These are phyloP conservation scores for Ligustrum vulgare DNA, from an alignment of 257 asterid genomes.

Conservation along the genomic window DNA sequence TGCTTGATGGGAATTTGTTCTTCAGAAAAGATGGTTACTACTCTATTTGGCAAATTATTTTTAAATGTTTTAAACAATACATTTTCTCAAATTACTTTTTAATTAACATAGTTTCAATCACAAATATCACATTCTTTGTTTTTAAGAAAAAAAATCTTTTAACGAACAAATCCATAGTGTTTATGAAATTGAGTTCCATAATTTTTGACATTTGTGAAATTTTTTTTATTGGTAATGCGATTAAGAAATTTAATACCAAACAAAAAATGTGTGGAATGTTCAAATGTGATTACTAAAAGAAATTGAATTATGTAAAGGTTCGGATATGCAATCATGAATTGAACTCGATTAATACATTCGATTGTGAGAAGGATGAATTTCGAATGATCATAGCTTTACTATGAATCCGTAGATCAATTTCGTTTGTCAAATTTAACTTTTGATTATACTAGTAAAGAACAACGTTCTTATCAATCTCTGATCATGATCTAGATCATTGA, in stretches of 20 bases:
- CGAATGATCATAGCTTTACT: background rate
- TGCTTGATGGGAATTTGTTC: background rate
- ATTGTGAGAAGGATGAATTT: background rate
- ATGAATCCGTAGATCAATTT: background rate
- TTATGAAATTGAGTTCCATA: background rate
- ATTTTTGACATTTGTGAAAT: background rate
- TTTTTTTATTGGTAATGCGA: too few relatives aligned
- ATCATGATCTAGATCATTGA: background rate
- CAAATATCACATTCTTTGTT: too few relatives aligned
- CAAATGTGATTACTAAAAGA: background rate
- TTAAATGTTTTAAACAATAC: too few relatives aligned
- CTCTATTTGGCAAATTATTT: too few relatives aligned
- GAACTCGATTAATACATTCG: background rate
- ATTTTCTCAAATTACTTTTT: too few relatives aligned
- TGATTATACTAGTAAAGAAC: background rate
- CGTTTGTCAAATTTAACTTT: background rate
- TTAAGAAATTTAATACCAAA: too few relatives aligned
- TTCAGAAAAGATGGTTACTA: background rate
- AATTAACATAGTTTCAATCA: too few relatives aligned
- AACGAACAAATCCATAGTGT: background rate
- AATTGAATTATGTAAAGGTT: background rate
- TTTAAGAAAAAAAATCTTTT: too few relatives aligned
- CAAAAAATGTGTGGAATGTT: background rate
- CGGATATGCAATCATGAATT: background rate
- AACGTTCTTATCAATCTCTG: background rate